Base-by-base conservation (phyloP, 2,329 filamentous ascomycete genomes). In the Phyllosticta ampelicida region DNA sequence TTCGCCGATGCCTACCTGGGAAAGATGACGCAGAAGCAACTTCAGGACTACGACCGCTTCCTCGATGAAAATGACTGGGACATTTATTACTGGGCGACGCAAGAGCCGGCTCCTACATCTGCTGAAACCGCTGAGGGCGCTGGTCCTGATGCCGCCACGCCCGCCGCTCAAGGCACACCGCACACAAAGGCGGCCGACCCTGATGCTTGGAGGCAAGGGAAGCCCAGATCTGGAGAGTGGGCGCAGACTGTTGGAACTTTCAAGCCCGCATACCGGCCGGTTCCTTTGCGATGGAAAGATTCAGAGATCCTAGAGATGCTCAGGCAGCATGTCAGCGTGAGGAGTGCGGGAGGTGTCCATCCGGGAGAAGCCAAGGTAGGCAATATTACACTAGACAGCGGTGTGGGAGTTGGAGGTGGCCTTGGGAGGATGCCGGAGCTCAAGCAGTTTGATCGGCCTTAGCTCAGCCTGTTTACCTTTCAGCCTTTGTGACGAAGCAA, bases 31-130 rank as follows among this genome's bases (percentile, higher is more conserved):
- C 73, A 77, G 5, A 73, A 78, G 54, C 87, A 95, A 69, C 84
- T 97, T 65, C 74, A 82, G 65, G 83, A 95, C 73, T 97, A 94
- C 77, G 92, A 97, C 72, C 77, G 81, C 26, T 95, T 99, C 78
- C 84, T 99, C 59, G 94, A 99, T 74, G 94, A 99, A 76, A 99
- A 99, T 74, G 94, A 99, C 77, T 99, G 94, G 94, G 94, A 99
- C 72, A 96, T 99, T 62, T 99, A 99, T 80, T 99, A 99, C 80
- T 99, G 94, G 94, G 90, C 89, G 3, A 99, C 94, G 16, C 94
- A 99, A 74, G 85, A 90, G 65, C 79, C 86, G 11, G 75, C 81
- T 4, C 75, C 78, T 1, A 80, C 80, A n/a, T 80, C 83, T 30
- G 72, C 77, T 56, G 77, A 82, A 59, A 78, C 78, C 52, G 78